Percentiles rank a stretch among this genome's conserved stretches.
Conservation (phyloP, 371 early-diverging fungal genomes). For the Circinella umbellata region DNA sequence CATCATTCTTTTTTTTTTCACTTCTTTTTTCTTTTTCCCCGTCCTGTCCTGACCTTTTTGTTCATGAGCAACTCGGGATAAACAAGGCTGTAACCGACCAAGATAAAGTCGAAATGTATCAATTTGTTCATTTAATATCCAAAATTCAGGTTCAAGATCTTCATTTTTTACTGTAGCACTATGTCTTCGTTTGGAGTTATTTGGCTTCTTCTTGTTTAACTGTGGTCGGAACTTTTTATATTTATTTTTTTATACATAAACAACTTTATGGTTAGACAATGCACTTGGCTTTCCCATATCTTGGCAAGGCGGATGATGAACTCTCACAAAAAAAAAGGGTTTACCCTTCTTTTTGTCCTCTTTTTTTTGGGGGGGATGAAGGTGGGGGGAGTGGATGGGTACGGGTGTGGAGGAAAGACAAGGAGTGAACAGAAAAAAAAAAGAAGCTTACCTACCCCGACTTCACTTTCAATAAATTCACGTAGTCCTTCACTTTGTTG, state of each 20-base stretch:
- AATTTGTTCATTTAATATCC: slow-evolving; percentile 16
- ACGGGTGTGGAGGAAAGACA: neutral
- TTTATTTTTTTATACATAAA: neutral
- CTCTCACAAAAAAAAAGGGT: too few relatives aligned
- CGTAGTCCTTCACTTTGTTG: slow-evolving; percentile 44
- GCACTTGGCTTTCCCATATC: neutral
- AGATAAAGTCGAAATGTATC: slow-evolving; percentile 8
- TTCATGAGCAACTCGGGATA: neutral
- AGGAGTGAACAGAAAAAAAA: slow-evolving; percentile 1
- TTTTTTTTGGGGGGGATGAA: too few relatives aligned
- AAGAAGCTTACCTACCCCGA: slow-evolving; percentile 42
- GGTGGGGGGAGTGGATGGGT: too few relatives aligned
- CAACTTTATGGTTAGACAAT: too few relatives aligned
- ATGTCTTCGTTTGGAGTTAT: slow-evolving; percentile 9
- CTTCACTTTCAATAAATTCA: slow-evolving; percentile 54
- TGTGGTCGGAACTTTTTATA: slow-evolving; percentile 30
- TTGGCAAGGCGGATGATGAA: neutral
- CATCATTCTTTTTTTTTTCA: neutral
- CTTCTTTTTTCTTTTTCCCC: neutral
- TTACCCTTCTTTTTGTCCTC: too few relatives aligned
- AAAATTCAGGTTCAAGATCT: slow-evolving; percentile 44
- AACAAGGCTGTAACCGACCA: slow-evolving; percentile 1
- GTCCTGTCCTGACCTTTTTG: slow-evolving; percentile 5
- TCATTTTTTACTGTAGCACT: slow-evolving; percentile 21
- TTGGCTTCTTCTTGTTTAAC: slow-evolving; percentile 12